Conservation (phyloP, 2,329 filamentous ascomycete genomes). For the Calonectria henricotiae region DNA sequence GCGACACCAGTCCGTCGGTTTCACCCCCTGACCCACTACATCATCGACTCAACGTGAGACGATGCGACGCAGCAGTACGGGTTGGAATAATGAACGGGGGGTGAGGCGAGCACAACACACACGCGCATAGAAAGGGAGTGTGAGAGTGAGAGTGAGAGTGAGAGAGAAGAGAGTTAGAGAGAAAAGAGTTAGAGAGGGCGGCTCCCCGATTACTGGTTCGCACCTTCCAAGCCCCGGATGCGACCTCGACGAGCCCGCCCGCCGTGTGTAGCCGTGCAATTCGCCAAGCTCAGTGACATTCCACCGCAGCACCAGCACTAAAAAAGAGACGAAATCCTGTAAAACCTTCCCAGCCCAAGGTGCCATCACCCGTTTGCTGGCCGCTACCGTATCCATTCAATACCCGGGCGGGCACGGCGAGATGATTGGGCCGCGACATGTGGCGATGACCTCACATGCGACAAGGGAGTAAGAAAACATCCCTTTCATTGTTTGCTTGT, state of each 20-base stretch:
- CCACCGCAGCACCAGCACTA: background rate
- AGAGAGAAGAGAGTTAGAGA: background rate
- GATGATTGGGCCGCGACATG: conserved; percentile 47
- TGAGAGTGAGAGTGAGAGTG: background rate
- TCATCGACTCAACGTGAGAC: conserved; percentile 45
- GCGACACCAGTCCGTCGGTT: conserved; percentile 46
- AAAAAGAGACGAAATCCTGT: background rate
- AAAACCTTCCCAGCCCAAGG: background rate
- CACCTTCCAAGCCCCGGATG: conserved; percentile 7
- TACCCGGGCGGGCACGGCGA: conserved; percentile 34
- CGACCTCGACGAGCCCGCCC: conserved; percentile 3
- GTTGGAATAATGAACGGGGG: background rate
- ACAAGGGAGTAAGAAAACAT: background rate
- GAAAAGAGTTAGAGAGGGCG: background rate
- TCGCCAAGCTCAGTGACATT: conserved; percentile 15
- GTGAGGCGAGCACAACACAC: conserved; percentile 1
- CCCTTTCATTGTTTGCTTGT: background rate
- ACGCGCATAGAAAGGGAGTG: background rate
- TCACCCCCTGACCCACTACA: conserved; percentile 49
- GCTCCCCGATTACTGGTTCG: conserved; percentile 2
- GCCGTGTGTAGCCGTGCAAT: conserved; percentile 10
- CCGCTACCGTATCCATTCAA: conserved; percentile 48
- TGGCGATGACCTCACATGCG: conserved; percentile 52
- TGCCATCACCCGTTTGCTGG: conserved; percentile 40
- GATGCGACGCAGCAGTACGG: background rate